A percentile compares a stretch with the other conserved stretches of the same genome.
phyloP scores from a whole-genome alignment of 768 basidiomycete genomes.

The Pleurotus giganteus region DNA sequence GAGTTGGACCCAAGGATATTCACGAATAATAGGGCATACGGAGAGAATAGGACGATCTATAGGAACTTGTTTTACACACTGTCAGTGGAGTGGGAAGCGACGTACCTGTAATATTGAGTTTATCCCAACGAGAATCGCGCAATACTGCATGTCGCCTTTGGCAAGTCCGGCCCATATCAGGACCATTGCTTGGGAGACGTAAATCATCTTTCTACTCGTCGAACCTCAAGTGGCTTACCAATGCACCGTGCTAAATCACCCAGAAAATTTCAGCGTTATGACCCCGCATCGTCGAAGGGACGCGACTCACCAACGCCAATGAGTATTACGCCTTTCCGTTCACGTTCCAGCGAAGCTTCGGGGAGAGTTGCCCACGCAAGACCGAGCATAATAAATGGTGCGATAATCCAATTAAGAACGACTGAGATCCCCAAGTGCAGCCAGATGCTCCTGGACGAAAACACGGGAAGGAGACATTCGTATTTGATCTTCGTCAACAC shows the following conservation, averaged over 20 bases:
- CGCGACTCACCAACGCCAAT: slow-evolving; percentile 59
- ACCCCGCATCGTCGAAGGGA: neutral
- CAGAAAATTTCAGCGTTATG: neutral
- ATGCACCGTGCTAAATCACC: slow-evolving; percentile 1
- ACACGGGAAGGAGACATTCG: slow-evolving; percentile 59
- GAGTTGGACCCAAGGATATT: slow-evolving; percentile 51
- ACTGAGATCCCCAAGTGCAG: slow-evolving; percentile 67
- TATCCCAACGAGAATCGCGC: slow-evolving; percentile 76
- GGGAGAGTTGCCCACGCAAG: slow-evolving; percentile 85
- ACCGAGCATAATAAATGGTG: slow-evolving; percentile 82
- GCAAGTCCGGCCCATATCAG: slow-evolving; percentile 83
- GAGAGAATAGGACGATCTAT: slow-evolving; percentile 77
- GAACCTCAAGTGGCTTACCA: neutral
- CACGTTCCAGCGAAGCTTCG: slow-evolving; percentile 55
- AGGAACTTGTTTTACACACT: neutral
- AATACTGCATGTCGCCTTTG: slow-evolving; percentile 65
- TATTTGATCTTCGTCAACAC: slow-evolving; percentile 76
- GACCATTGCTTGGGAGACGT: slow-evolving; percentile 69
- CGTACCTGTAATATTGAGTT: slow-evolving; percentile 57
- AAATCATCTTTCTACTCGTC: neutral
- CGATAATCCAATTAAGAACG: slow-evolving; percentile 76
- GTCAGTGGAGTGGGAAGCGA: neutral
- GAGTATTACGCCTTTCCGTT: slow-evolving; percentile 78
- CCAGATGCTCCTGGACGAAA: slow-evolving; percentile 56
- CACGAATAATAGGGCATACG: slow-evolving; percentile 71